Conservation (phyloP, 2,329 filamentous ascomycete genomes). For the Penicillium polonicum region DNA sequence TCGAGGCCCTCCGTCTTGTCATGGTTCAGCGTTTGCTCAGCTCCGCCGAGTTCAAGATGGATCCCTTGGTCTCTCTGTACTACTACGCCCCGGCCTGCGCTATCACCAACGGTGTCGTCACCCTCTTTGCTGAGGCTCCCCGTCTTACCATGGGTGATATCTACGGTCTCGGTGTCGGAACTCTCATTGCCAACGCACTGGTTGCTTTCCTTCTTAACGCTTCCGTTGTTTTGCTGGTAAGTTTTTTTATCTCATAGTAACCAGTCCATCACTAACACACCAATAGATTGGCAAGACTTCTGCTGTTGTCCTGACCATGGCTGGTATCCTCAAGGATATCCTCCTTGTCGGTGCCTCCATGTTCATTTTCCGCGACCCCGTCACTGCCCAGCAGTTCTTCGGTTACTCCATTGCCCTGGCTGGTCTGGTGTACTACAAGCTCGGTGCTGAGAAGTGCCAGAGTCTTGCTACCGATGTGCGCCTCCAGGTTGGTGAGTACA, state of each 20-base stretch:
- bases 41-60: constrained; percentile 76
- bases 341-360: constrained; percentile 73
- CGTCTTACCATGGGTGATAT: constrained; percentile 72
- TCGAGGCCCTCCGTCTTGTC: constrained; percentile 74
- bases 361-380: constrained; percentile 70
- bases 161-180: constrained; percentile 60
- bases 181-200: constrained; percentile 67
- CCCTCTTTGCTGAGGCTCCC: constrained; percentile 63
- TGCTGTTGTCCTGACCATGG: constrained; percentile 76
- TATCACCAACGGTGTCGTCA: constrained; percentile 69
- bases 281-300: constrained; percentile 72
- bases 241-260: not conserved
- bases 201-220: constrained; percentile 77
- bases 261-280: constrained; percentile 10
- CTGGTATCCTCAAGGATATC: constrained; percentile 80
- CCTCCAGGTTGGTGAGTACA: constrained; percentile 30
- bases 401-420: constrained; percentile 70
- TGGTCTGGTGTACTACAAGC: constrained; percentile 64
- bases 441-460: constrained; percentile 56
- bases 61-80: constrained; percentile 81
- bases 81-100: constrained; percentile 83
- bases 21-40: constrained; percentile 79
- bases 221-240: constrained; percentile 68
- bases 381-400: constrained; percentile 67
- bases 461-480: constrained; percentile 51